Base-by-base conservation (phyloP, 139 green algal species). In the Tetradesmus obliquus region DNA sequence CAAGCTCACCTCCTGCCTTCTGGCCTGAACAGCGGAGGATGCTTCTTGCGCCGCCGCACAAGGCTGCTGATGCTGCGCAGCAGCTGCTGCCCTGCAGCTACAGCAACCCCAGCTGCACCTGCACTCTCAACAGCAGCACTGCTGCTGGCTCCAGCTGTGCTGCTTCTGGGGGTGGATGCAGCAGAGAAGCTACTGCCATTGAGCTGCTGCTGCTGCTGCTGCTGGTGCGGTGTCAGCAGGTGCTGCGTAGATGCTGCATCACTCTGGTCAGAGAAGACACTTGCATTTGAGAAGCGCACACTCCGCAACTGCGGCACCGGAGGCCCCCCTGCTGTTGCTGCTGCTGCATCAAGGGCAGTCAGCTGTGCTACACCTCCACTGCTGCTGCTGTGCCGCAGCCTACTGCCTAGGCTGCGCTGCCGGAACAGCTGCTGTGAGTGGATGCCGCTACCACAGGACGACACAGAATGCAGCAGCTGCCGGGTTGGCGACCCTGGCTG, bases 1-100 rank as follows among this genome's bases (percentile, higher is more conserved):
- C n/a, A 7, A 17, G 2, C 86, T 57, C 22, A 90, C 86, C 86
- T 90, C 9, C 71, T 24, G 45, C 53, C 69, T 22, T 74, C 71
- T 55, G 86, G 86, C 19, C 86, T 83, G 71, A 90, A 90, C 86
- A 90, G 71, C 20, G 86, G 86, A 3, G 86, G 51, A 4, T 22
- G 51, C 69, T 90, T 76, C 54, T 84, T 83, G 2, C n/a, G 76
- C 3, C 24, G n/a, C n/a, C 76, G n/a, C 24, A 76, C 66, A 17
- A 76, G n/a, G 15, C 66, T 76, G 66, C 66, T 76, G 66, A 76
- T 76, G 66, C 66, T 76, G 15, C 17, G 66, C 66, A 76, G 66
- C 66, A 76, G 66, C 66, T 76, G 66, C 13, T 5, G 66, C 1
- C 15, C 66, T 24, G 15, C 15, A 24, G 66, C 66, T 24, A 76